Evolutionary conservation across 2,329 filamentous ascomycete genomes (phyloP), one percentile per base, ranked within the genome.

Genomic region (Aphanoascus verrucosus): DNA sequence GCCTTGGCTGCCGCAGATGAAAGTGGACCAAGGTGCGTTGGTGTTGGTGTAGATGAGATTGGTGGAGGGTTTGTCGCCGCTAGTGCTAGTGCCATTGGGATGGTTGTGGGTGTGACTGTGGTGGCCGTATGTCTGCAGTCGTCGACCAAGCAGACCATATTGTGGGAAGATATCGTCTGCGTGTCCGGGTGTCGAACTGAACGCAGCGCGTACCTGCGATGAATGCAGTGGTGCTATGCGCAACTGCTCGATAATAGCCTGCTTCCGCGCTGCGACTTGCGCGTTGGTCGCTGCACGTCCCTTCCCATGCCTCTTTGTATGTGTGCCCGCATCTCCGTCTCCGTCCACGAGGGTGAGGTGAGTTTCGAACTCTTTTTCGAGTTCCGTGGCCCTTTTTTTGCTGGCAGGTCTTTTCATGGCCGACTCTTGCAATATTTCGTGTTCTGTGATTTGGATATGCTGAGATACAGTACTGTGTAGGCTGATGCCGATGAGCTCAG

Each of bases 1-100:
- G 0, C 81, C 81, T 59, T 84, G 80, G 1, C 77, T 77, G 1
- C 81, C 81, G 55, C 81, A 84, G 17, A 84, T 78, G 61, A 84
- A 84, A 0, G 74, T 69, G 0, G 79, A 82, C 58, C 74, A 79
- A 0, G 81, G 80, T 0, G 73, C 69, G 23, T 79, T 74, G 1
- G 75, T 74, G 57, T 83, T 83, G 15, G 59, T 54, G 35, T 64
- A 67, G 3, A 67, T 49, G n/a, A 66, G 53, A 31, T 64, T 59
- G 14, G 11, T 43, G 45, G 20, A 41, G 20, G n/a, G 23, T 20
- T 6, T 52, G 52, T n/a, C n/a, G n/a, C n/a, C n/a, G n/a, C n/a
- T n/a, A 7, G 23, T 7, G 23, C 3, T 4, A 28, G 23, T 28
- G 7, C 23, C 7, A 28, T 28, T 28, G 7, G 23, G 3, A 28